phyloP scores from a whole-genome alignment of 495 filamentous ascomycete species.

The Talaromyces wortmannii region DNA sequence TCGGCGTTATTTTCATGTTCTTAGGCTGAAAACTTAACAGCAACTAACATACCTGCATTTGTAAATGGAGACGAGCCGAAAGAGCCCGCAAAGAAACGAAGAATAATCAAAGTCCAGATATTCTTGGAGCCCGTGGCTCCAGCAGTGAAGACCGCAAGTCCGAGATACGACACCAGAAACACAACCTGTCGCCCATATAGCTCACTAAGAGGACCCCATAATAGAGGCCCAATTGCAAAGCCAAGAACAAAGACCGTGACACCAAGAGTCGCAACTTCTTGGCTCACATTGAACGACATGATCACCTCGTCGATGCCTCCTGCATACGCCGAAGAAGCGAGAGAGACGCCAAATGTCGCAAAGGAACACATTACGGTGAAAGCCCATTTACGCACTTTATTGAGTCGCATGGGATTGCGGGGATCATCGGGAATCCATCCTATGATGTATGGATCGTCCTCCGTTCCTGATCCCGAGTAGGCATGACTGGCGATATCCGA shows the following conservation, averaged over 20 bases:
- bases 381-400: conserved; percentile 48
- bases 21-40: no score
- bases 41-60: conserved; percentile 18
- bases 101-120: conserved; percentile 49
- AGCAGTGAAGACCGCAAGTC: conserved; percentile 50
- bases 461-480: conserved; percentile 56
- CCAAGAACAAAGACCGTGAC: conserved; percentile 46
- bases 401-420: conserved; percentile 54
- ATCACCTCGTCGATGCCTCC: conserved; percentile 49
- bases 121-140: conserved; percentile 47
- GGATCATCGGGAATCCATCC: conserved; percentile 59
- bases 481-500: conserved; percentile 41
- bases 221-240: conserved; percentile 27
- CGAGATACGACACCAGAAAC: conserved; percentile 38
- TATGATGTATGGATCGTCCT: conserved; percentile 60
- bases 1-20: no score
- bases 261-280: conserved; percentile 43
- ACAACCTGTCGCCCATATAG: conserved; percentile 35
- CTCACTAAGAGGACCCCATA: conserved; percentile 52
- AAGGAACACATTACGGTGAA: conserved; percentile 53
- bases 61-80: conserved; percentile 54
- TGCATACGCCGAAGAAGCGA: conserved; percentile 63
- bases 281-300: conserved; percentile 33
- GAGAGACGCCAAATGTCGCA: conserved; percentile 64
- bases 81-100: conserved; percentile 58